Percentiles rank a stretch among this genome's conserved stretches.
phyloP scores from a whole-genome alignment of 805 yeast species.

The Tetrapisispora namnaoensis region DNA sequence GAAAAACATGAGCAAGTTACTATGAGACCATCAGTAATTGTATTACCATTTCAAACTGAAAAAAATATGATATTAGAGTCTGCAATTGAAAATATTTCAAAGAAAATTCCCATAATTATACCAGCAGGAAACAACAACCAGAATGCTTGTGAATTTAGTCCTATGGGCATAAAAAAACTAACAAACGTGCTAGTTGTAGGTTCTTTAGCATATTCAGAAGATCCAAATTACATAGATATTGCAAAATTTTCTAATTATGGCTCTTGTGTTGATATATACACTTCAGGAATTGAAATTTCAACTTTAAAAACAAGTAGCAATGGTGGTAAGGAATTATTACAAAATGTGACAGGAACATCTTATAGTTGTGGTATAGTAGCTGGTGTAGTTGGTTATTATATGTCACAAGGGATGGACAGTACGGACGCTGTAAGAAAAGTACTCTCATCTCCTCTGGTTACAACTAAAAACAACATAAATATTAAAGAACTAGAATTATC shows the following conservation, averaged over 20 bases:
- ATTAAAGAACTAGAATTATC: constrained; percentile 1
- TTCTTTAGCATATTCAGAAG: constrained; percentile 47
- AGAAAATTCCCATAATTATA: constrained; percentile 54
- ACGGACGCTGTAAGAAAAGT: constrained; percentile 27
- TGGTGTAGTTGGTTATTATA: constrained; percentile 36
- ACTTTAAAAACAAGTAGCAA: constrained; percentile 33
- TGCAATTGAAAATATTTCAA: constrained; percentile 67
- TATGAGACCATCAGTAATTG: constrained; percentile 36
- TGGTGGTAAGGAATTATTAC: constrained; percentile 29
- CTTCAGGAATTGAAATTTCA: constrained; percentile 64
- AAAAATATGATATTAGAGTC: constrained; percentile 56
- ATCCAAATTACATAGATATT: constrained; percentile 32
- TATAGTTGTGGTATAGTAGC: constrained; percentile 39
- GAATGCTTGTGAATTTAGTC: constrained; percentile 78
- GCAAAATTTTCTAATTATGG: constrained; percentile 92
- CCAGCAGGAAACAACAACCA: constrained; percentile 83
- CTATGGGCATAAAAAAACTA: constrained; percentile 66
- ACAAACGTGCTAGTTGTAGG: constrained; percentile 56
- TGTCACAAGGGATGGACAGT: constrained; percentile 33
- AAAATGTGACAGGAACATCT: constrained; percentile 55
- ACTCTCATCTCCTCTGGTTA: background rate
- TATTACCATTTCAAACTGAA: constrained; percentile 32
- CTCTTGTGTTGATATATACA: constrained; percentile 75
- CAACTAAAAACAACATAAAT: background rate
- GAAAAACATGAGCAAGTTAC: constrained; percentile 43